Conservation (phyloP, 305 asterid species). For the Fraxinus sp. region DNA sequence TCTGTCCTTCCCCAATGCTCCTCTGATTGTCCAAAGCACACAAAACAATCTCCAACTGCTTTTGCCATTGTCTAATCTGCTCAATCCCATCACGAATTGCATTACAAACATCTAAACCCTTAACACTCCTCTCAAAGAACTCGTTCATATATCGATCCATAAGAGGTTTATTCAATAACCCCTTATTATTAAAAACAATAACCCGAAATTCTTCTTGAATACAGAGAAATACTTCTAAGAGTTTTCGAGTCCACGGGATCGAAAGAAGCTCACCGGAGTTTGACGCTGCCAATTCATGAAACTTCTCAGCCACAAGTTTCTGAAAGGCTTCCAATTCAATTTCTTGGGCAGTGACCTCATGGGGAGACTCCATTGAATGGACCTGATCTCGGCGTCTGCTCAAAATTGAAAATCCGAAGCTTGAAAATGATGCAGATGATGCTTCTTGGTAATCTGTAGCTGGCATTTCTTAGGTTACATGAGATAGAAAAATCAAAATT, state of each 20-base stretch:
- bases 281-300: slow-evolving; percentile 28
- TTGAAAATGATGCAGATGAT: slow-evolving; percentile 34
- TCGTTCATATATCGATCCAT: slow-evolving; percentile 43
- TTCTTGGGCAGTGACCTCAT: slow-evolving; percentile 34
- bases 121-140: slow-evolving; percentile 48
- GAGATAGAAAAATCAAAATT: slow-evolving; percentile 9
- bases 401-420: slow-evolving; percentile 42
- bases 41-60: slow-evolving; percentile 48
- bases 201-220: slow-evolving; percentile 47
- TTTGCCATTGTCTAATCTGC: slow-evolving; percentile 47
- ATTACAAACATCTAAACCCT: slow-evolving; percentile 54
- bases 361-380: slow-evolving; percentile 44
- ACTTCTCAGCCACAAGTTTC: slow-evolving; percentile 38
- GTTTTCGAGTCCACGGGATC: slow-evolving; percentile 41
- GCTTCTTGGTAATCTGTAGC: slow-evolving; percentile 46
- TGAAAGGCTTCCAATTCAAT: slow-evolving; percentile 43
- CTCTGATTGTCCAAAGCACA: slow-evolving; percentile 44
- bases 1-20: slow-evolving; percentile 48
- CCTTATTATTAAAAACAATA: slow-evolving; percentile 29
- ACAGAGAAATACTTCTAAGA: slow-evolving; percentile 38
- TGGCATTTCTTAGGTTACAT: slow-evolving; percentile 47
- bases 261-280: slow-evolving; percentile 42
- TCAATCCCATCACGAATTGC: slow-evolving; percentile 59
- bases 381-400: slow-evolving; percentile 49
- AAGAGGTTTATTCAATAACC: slow-evolving; percentile 31